Evolutionary conservation across 176 grass and related monocot genomes (phyloP).

Genomic region (Tillandsia fasciculata): DNA sequence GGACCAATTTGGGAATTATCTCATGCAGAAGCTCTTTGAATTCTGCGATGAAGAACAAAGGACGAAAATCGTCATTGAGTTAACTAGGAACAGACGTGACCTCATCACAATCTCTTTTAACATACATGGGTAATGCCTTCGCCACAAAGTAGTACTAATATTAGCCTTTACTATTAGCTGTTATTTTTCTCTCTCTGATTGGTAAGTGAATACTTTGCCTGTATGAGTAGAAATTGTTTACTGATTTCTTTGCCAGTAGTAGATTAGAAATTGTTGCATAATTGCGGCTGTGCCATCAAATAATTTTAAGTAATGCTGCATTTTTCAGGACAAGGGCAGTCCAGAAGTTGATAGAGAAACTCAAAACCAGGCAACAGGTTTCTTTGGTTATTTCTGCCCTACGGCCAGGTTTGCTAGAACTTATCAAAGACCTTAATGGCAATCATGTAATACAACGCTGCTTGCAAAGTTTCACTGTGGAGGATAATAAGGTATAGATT

Average conservation of each 20-base stretch:
- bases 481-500: constrained; percentile 72
- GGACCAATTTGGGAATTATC: constrained; percentile 71
- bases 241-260: too few relatives aligned
- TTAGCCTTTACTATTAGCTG: background rate
- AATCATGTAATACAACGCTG: constrained; percentile 87
- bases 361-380: constrained; percentile 42
- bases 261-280: background rate
- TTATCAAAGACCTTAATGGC: constrained; percentile 86
- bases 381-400: constrained; percentile 48
- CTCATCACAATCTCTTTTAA: constrained; percentile 58
- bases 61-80: constrained; percentile 30
- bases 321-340: constrained; percentile 82
- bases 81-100: constrained; percentile 42
- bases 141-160: too few relatives aligned
- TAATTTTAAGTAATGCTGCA: background rate
- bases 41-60: constrained; percentile 70
- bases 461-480: constrained; percentile 46
- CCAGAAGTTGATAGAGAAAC: constrained; percentile 80
- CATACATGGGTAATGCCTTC: constrained; percentile 59
- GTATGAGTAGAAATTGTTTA: too few relatives aligned
- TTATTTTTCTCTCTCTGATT: background rate
- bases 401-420: constrained; percentile 42
- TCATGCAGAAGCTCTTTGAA: constrained; percentile 72
- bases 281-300: background rate
- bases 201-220: background rate